Conservation (phyloP, 768 basidiomycete species). For the Mycena metata region DNA sequence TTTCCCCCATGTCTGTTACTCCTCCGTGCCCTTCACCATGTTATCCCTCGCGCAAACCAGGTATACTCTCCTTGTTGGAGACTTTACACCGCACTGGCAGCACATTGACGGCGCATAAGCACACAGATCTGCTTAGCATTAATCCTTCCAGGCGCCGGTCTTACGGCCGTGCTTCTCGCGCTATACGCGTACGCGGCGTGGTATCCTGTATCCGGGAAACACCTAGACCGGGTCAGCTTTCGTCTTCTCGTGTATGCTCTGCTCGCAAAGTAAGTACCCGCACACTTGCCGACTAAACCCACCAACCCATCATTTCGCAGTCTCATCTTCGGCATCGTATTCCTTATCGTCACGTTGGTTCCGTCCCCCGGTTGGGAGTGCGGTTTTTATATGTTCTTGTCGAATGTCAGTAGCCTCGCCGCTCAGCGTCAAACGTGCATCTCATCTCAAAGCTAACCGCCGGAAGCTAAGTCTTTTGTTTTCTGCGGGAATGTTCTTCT, state of each 20-base stretch:
- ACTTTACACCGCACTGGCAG: not conserved
- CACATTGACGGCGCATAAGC: constrained; percentile 2
- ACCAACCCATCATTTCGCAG: not conserved
- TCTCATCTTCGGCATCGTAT: constrained; percentile 8
- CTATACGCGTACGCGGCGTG: constrained; percentile 11
- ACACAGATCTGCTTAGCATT: constrained; percentile 6
- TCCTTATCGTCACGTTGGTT: not conserved
- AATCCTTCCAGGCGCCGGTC: constrained; percentile 9
- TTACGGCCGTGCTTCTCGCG: constrained; percentile 4
- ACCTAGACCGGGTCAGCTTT: constrained; percentile 31
- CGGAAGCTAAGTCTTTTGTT: constrained; percentile 15
- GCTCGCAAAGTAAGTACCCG: constrained; percentile 24
- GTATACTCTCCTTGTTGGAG: not conserved
- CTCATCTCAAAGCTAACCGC: not conserved
- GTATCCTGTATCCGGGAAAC: constrained; percentile 14
- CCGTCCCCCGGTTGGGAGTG: constrained; percentile 10
- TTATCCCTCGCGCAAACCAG: no score
- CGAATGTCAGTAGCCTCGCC: not conserved
- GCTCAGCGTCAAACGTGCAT: not conserved
- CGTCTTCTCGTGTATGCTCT: constrained; percentile 25
- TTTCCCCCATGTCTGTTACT: no score
- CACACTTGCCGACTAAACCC: not conserved
- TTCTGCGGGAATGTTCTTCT: constrained; percentile 24
- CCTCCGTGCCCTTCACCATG: no score
- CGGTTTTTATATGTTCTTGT: not conserved